A percentile compares a stretch with the other conserved stretches of the same genome.
These are phyloP conservation scores for Salvia rosmarinus DNA, from an alignment of 257 asterid genomes.

Conservation along the genomic window DNA sequence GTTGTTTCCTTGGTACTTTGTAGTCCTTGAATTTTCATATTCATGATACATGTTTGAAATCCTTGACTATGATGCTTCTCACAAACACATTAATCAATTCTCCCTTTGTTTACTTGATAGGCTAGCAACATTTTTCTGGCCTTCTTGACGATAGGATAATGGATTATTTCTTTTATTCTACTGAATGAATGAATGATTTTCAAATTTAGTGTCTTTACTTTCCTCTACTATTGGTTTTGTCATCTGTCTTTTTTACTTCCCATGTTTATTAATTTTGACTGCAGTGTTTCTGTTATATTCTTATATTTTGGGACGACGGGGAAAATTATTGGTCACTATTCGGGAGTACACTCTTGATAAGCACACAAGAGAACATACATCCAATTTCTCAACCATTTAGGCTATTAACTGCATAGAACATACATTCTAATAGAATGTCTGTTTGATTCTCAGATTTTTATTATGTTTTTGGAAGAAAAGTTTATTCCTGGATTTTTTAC, in stretches of 20 bases:
- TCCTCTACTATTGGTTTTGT: neutral
- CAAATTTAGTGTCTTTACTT: slow-evolving; percentile 18
- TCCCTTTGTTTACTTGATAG: slow-evolving; percentile 45
- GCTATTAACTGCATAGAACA: neutral
- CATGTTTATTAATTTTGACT: neutral
- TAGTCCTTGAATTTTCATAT: slow-evolving; percentile 38
- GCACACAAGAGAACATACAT: no score
- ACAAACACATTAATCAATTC: slow-evolving; percentile 42
- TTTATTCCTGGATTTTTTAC: neutral
- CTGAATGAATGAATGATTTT: slow-evolving; percentile 36
- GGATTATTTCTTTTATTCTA: slow-evolving; percentile 37
- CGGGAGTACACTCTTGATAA: no score
- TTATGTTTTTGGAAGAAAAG: no score
- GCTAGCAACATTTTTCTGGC: slow-evolving; percentile 47
- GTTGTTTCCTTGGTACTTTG: slow-evolving; percentile 43
- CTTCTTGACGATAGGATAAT: slow-evolving; percentile 46
- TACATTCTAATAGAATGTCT: neutral
- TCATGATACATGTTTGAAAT: slow-evolving; percentile 43
- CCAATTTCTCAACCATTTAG: no score
- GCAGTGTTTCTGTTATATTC: neutral
- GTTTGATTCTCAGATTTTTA: neutral
- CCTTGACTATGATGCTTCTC: slow-evolving; percentile 44
- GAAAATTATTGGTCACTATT: no score
- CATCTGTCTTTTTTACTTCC: neutral
- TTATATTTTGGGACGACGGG: neutral